Percentiles rank a stretch among this genome's conserved stretches.
Conservation (phyloP, 2,329 filamentous ascomycete genomes). For the Arachnopeziza araneosa region DNA sequence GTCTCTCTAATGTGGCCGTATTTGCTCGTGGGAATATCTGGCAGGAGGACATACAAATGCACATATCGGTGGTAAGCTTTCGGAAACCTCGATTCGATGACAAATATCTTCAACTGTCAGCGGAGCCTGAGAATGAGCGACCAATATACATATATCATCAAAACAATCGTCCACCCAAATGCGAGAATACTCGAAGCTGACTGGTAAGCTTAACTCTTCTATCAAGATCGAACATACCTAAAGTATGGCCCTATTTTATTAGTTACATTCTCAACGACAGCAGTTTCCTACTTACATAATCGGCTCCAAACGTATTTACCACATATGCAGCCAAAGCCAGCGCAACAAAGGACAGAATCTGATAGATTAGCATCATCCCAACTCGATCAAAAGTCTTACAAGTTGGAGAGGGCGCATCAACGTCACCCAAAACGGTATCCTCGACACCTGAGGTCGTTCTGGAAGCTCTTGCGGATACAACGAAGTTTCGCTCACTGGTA, state of each 20-base stretch:
- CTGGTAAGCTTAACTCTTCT: not conserved
- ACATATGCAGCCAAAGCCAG: not conserved
- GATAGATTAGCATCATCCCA: not conserved
- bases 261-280: not conserved
- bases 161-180: not conserved
- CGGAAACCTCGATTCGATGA: not conserved
- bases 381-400: not conserved
- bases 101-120: not conserved
- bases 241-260: not conserved
- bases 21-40: no score
- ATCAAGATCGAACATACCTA: not conserved
- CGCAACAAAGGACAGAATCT: not conserved
- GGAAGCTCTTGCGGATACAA: not conserved
- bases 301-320: not conserved
- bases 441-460: not conserved
- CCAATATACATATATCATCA: not conserved
- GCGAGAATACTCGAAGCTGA: not conserved
- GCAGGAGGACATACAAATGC: not conserved
- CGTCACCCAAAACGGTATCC: not conserved
- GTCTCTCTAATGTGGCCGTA: no score
- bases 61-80: not conserved
- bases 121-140: not conserved
- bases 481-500: not conserved
- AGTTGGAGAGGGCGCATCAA: not conserved
- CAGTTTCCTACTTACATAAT: not conserved